Base-by-base conservation (phyloP, 2,329 filamentous ascomycete genomes). In the Sclerotinia nivalis region DNA sequence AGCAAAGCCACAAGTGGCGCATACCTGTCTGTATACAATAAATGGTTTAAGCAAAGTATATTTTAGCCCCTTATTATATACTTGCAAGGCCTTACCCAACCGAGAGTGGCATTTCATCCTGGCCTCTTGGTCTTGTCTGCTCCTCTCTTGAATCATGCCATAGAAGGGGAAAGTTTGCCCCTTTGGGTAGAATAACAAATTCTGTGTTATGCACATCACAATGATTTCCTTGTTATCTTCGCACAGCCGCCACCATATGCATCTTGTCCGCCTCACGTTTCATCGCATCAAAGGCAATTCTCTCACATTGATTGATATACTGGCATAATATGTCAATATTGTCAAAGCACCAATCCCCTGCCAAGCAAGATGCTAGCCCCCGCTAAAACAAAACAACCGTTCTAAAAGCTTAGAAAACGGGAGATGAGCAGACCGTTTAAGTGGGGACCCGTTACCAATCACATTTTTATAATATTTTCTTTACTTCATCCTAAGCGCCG, bases 211-310 rank as follows among this genome's bases (percentile, higher is more conserved):
- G 5, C 20, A 37, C 56, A 25, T 43, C 56, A 25, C 56, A 43
- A 56, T 40, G 22, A 25, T 10, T 59, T 37, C 22, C 15, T 43
- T 59, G 12, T 43, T 43, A 25, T 59, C n/a, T 40, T 22, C 56
- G n/a, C 55, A 59, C 55, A 40, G 55, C 55, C 55, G n/a, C 20
- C 54, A 59, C 22, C 55, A 59, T 40, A 37, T 56, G 54, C 22
- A 31, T 59, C 34, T 6, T 40, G 4, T n/a, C 15, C 4, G 22
- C 56, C 34, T 25, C n/a, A 43, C 56, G 34, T 59, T 59, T 59
- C 56, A 20, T 43, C 12, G 34, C 55, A 58, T n/a, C 20, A 58
- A 58, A 58, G 40, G 31, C 31, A 58, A 58, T 37, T n/a, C 20
- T 40, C 55, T 40, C 55, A 37, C n/a, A 40, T 3, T 58, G 20